Percentiles rank a stretch among this genome's conserved stretches.
Evolutionary conservation across 1,284 basidiomycete species (phyloP).

Genomic region (Heterobasidion parviporum): DNA sequence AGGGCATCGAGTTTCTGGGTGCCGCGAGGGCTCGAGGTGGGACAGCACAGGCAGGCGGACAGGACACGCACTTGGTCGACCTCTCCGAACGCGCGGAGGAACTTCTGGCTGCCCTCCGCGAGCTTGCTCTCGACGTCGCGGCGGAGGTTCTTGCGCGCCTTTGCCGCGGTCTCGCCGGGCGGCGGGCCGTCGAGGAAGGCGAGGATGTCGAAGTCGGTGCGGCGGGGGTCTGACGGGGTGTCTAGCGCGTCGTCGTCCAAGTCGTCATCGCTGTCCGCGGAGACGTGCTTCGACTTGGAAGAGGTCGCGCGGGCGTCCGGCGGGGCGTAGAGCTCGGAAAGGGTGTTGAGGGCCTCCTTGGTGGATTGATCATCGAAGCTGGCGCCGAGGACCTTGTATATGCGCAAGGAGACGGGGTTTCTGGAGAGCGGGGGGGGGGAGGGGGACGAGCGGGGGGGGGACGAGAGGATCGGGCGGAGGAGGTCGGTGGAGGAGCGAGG

Average conservation of each 20-base stretch:
- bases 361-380: constrained; percentile 80
- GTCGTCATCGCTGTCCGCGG: constrained; percentile 26
- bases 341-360: constrained; percentile 72
- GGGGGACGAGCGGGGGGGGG: background rate
- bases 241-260: constrained; percentile 17
- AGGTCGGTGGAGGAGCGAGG: background rate
- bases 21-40: background rate
- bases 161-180: constrained; percentile 48
- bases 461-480: background rate
- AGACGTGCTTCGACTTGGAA: constrained; percentile 18
- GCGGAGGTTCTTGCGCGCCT: constrained; percentile 72
- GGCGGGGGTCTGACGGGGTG: constrained; percentile 15
- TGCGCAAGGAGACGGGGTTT: constrained; percentile 73
- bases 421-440: constrained; percentile 15
- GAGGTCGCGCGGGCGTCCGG: constrained; percentile 3
- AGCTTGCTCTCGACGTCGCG: constrained; percentile 80
- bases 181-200: constrained; percentile 17
- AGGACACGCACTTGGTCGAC: constrained; percentile 71
- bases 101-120: constrained; percentile 71
- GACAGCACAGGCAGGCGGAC: background rate
- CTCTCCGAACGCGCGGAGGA: constrained; percentile 76
- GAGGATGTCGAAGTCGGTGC: constrained; percentile 24
- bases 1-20: constrained; percentile 71
- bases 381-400: constrained; percentile 83
- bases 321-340: constrained; percentile 66